Evolutionary conservation across 306 rosid species (phyloP).

Genomic region (Corylus avellana): DNA sequence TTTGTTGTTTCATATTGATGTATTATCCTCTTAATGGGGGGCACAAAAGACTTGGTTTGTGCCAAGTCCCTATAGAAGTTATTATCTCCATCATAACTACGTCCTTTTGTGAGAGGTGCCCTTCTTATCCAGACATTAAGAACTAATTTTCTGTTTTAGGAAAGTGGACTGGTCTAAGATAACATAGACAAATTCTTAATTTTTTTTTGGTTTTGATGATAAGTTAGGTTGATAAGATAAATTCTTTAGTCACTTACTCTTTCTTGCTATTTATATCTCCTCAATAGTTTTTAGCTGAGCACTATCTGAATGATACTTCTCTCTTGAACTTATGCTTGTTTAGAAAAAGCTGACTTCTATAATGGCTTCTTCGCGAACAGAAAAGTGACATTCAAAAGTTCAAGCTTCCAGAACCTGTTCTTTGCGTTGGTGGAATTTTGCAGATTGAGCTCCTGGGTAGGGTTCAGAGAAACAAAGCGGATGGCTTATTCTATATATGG

Average conservation of each 20-base stretch:
- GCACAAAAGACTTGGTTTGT: no score
- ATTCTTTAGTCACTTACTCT: not conserved
- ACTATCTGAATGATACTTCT: not conserved
- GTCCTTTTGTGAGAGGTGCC: not conserved
- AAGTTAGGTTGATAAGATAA: not conserved
- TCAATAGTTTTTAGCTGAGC: not conserved
- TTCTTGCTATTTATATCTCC: not conserved
- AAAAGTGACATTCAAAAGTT: slow-evolving; percentile 63
- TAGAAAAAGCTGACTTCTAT: slow-evolving; percentile 9
- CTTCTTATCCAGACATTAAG: not conserved
- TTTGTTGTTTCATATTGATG: no score
- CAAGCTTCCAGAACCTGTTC: slow-evolving; percentile 86
- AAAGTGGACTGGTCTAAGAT: not conserved
- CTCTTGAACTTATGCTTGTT: slow-evolving; percentile 1
- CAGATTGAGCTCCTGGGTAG: slow-evolving; percentile 93
- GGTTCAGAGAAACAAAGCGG: slow-evolving; percentile 82
- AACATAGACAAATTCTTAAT: not conserved
- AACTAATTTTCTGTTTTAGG: not conserved
- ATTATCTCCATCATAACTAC: not conserved
- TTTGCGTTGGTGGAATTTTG: slow-evolving; percentile 87
- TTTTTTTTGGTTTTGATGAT: not conserved
- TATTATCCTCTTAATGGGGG: no score
- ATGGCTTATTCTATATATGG: slow-evolving; percentile 84
- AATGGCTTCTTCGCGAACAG: slow-evolving; percentile 45
- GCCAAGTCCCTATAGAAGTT: no score